Evolutionary conservation across 768 basidiomycete species (phyloP).

Genomic region (Phylloporus scabripes): DNA sequence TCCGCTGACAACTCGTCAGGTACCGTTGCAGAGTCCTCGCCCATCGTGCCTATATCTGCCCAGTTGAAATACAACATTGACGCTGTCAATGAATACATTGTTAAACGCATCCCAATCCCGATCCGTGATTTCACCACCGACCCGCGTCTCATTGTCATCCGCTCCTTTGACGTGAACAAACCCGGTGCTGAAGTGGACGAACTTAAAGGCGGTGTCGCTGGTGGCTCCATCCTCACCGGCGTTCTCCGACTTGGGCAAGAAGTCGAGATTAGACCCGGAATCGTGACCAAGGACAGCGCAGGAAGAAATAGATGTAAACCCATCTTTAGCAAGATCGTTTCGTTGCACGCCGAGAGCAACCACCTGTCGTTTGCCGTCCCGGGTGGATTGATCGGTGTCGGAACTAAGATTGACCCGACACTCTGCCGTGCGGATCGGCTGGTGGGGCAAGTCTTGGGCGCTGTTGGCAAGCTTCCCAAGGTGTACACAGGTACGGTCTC

Average conservation of each 20-base stretch:
- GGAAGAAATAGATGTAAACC: constrained; percentile 91
- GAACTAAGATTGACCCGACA: constrained; percentile 94
- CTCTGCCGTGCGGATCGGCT: constrained; percentile 95
- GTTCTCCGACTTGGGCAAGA: constrained; percentile 86
- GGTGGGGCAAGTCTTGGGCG: constrained; percentile 94
- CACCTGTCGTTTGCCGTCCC: constrained; percentile 93
- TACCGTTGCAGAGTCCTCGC: constrained; percentile 94
- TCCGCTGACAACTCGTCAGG: constrained; percentile 42
- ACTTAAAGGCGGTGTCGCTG: constrained; percentile 96
- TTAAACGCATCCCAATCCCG: constrained; percentile 93
- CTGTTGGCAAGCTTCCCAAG: constrained; percentile 88
- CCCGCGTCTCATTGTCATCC: constrained; percentile 95
- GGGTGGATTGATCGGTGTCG: constrained; percentile 97
- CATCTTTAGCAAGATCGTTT: constrained; percentile 87
- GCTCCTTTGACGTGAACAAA: constrained; percentile 99
- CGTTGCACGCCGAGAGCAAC: constrained; percentile 93
- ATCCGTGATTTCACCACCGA: constrained; percentile 87
- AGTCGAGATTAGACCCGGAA: constrained; percentile 95
- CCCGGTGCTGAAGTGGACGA: constrained; percentile 97
- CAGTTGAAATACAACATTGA: constrained; percentile 99
- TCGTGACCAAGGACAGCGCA: constrained; percentile 90
- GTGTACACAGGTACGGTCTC: constrained; percentile 71
- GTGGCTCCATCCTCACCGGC: constrained; percentile 92
- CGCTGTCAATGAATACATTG: constrained; percentile 98
- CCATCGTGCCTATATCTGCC: constrained; percentile 98